phyloP scores from a whole-genome alignment of 495 filamentous ascomycete species.

The Neurospora sp. region DNA sequence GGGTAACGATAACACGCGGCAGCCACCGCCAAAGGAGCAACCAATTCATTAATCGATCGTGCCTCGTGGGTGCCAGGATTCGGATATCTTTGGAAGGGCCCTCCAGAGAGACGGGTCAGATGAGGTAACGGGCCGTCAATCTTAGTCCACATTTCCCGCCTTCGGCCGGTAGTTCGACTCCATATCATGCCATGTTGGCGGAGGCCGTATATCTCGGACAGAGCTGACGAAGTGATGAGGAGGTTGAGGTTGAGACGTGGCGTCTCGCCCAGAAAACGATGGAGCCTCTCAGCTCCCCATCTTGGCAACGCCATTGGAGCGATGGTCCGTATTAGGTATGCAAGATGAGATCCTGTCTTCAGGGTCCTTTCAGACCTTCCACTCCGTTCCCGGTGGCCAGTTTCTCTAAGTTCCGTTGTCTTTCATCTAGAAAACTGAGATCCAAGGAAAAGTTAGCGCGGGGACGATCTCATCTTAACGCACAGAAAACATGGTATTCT shows the following conservation, averaged over 20 bases:
- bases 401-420: not conserved
- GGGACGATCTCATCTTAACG: not conserved
- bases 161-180: not conserved
- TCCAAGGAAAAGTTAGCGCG: not conserved
- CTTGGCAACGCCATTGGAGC: not conserved
- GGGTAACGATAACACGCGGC: not conserved
- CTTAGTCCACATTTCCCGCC: not conserved
- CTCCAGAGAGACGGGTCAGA: not conserved
- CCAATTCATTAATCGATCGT: not conserved
- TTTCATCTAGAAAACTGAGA: not conserved
- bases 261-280: not conserved
- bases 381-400: not conserved
- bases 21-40: not conserved
- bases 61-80: not conserved
- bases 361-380: not conserved
- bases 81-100: not conserved
- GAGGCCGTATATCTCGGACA: not conserved
- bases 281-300: not conserved
- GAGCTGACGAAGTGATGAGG: not conserved
- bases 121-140: not conserved
- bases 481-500: not conserved
- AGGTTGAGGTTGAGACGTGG: not conserved
- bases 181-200: not conserved
- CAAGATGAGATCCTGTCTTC: not conserved
- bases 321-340: not conserved